Percentiles rank a stretch among this genome's conserved stretches.
phyloP scores from a whole-genome alignment of 202 grass and related monocot genomes.

The Brachypodium distachyon region DNA sequence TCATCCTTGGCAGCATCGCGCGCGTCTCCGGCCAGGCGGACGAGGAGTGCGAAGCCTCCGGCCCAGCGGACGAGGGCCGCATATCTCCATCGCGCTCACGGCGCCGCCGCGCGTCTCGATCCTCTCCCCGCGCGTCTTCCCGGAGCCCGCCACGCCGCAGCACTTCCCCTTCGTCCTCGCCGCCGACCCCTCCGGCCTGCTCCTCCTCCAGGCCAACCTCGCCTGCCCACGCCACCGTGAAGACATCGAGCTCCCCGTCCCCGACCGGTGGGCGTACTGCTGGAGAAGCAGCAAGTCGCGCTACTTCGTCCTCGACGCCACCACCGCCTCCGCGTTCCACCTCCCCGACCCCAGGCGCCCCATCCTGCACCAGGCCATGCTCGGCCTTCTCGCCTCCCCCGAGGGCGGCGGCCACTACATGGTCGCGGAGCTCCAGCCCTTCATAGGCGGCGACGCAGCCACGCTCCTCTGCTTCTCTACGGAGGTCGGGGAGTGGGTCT shows the following conservation, averaged over 20 bases:
- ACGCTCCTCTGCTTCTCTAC: slow-evolving; percentile 22
- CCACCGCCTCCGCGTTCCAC: neutral
- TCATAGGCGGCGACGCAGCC: neutral
- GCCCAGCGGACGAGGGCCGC: neutral
- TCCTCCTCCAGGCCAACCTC: neutral
- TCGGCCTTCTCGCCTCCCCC: neutral
- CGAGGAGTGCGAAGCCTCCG: no score
- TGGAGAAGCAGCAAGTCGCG: neutral
- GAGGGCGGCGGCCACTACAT: neutral
- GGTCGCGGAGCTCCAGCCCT: neutral
- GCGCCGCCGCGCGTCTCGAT: neutral
- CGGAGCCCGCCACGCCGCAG: neutral
- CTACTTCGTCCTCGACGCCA: neutral
- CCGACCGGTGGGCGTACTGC: neutral
- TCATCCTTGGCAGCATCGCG: neutral
- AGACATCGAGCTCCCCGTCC: neutral
- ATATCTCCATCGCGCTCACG: neutral
- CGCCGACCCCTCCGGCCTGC: slow-evolving; percentile 5
- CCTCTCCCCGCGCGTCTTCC: neutral
- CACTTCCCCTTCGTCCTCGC: slow-evolving; percentile 1
- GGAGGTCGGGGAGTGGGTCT: neutral
- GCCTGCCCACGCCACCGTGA: neutral
- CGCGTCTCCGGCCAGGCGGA: neutral
- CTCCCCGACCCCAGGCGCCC: neutral
- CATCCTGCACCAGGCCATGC: neutral